Base-by-base conservation (phyloP, 2,329 filamentous ascomycete genomes). In the Cyclaneusma minus region DNA sequence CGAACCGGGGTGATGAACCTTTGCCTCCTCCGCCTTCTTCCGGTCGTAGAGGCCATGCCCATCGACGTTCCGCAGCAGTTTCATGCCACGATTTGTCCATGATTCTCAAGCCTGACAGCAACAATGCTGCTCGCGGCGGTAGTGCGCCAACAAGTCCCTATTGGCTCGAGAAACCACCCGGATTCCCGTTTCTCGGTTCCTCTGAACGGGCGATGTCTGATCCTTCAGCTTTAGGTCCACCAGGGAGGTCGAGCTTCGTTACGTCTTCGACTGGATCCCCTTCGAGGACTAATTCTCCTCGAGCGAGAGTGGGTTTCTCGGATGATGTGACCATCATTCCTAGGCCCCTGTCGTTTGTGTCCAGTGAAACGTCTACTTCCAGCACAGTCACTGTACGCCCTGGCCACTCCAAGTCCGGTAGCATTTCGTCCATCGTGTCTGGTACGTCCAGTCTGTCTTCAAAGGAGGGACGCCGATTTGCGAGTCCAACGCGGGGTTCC, bases 241-340 rank as follows among this genome's bases (percentile, higher is more conserved):
- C 8, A 11, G 8, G 8, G 18, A 20, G 18, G 18, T 8, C 18
- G 18, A 20, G 7, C 18, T 20, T 7, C n/a, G n/a, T n/a, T n/a
- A n/a, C 22, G 12, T 7, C 11, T 10, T 12, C 12, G 27, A 13
- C 6, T n/a, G 16, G 27, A 14, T 34, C 24, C 24, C 27, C 37
- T 16, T 24, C 36, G 3, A 22, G 31, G 7, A 43, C 35, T 24
- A 13, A 32, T 13, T 16, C 38, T 12, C 60, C 63, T 4, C 66
- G 72, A 32, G 65, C 72, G 21, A 63, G 78, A 8, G 83, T 92
- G 23, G 80, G 78, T 1, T 92, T 92, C 44, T 83, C 80, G 1
- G 83, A 91, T 35, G 79, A 70, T 7, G 61, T 91, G 15, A 81
- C 91, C 48, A 84, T 79, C 35, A 85, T 85, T 39, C 78, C 78